phyloP scores from a whole-genome alignment of 2,329 filamentous ascomycete genomes.

The Phyllosticta citrichinensis region DNA sequence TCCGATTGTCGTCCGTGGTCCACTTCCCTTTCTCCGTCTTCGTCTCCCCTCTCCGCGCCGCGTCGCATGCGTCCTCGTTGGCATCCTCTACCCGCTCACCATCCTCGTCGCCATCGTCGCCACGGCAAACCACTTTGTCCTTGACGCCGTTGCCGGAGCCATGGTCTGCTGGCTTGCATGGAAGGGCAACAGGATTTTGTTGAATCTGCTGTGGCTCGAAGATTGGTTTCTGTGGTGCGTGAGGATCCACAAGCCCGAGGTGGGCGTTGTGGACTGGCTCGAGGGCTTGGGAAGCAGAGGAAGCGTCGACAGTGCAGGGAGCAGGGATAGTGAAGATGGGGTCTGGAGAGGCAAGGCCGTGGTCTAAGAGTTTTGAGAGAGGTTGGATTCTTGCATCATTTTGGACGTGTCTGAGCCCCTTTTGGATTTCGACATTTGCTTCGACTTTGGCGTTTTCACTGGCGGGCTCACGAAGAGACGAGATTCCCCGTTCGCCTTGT shows the following conservation, averaged over 20 bases:
- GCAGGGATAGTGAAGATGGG: neutral
- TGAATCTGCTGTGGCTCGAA: conserved; percentile 56
- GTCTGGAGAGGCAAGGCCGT: neutral
- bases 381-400: neutral
- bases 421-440: neutral
- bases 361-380: neutral
- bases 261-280: neutral
- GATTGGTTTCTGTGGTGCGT: conserved; percentile 57
- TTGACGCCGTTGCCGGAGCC: conserved; percentile 61
- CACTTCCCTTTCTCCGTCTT: conserved; percentile 21
- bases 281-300: neutral
- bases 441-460: neutral
- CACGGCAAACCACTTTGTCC: conserved; percentile 62
- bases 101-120: conserved; percentile 61
- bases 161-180: conserved; percentile 56
- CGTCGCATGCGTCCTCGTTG: conserved; percentile 38
- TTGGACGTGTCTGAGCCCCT: neutral
- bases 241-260: conserved; percentile 53
- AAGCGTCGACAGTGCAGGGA: neutral
- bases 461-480: neutral
- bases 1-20: conserved; percentile 24
- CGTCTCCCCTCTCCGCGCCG: conserved; percentile 42
- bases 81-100: conserved; percentile 52
- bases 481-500: neutral
- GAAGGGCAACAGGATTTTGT: conserved; percentile 43